These are phyloP conservation scores for Saccharomycopsis synnaedendra DNA, from an alignment of 805 yeast genomes.

Conservation along the genomic window DNA sequence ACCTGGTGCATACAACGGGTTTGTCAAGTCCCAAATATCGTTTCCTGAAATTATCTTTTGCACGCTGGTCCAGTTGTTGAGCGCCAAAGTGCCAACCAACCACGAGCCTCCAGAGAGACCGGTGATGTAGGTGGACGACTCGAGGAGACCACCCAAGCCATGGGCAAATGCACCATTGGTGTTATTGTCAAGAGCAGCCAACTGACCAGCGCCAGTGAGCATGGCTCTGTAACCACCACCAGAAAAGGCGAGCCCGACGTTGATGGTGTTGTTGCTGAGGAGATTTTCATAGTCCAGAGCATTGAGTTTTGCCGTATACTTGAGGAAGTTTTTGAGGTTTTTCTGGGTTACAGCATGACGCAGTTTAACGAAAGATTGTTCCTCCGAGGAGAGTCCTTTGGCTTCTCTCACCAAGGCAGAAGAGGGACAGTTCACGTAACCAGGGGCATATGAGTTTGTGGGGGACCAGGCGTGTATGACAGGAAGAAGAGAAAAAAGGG, in stretches of 20 bases:
- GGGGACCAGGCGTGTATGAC: not conserved
- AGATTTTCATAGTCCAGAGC: slow-evolving; percentile 21
- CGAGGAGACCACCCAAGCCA: slow-evolving; percentile 41
- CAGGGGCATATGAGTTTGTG: not conserved
- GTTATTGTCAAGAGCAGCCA: slow-evolving; percentile 39
- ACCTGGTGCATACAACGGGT: slow-evolving; percentile 49
- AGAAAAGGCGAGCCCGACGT: slow-evolving; percentile 40
- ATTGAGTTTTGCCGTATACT: slow-evolving; percentile 21
- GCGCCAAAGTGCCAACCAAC: slow-evolving; percentile 38
- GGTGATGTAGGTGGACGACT: slow-evolving; percentile 38
- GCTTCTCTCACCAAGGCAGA: not conserved
- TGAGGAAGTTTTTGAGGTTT: slow-evolving; percentile 34
- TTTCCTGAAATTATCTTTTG: slow-evolving; percentile 25
- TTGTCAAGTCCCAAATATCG: slow-evolving; percentile 57
- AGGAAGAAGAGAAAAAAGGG: no score
- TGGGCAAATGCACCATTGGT: slow-evolving; percentile 24
- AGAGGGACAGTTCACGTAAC: not conserved
- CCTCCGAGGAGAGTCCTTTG: not conserved
- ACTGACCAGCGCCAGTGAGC: slow-evolving; percentile 47
- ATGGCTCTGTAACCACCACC: slow-evolving; percentile 56
- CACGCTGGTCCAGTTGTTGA: slow-evolving; percentile 25
- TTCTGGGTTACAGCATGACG: slow-evolving; percentile 36
- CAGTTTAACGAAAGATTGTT: slow-evolving; percentile 17
- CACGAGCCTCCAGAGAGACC: slow-evolving; percentile 60
- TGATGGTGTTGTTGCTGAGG: slow-evolving; percentile 26